Conservation (phyloP, 2,329 filamentous ascomycete species). For the Westerdykella sp. region DNA sequence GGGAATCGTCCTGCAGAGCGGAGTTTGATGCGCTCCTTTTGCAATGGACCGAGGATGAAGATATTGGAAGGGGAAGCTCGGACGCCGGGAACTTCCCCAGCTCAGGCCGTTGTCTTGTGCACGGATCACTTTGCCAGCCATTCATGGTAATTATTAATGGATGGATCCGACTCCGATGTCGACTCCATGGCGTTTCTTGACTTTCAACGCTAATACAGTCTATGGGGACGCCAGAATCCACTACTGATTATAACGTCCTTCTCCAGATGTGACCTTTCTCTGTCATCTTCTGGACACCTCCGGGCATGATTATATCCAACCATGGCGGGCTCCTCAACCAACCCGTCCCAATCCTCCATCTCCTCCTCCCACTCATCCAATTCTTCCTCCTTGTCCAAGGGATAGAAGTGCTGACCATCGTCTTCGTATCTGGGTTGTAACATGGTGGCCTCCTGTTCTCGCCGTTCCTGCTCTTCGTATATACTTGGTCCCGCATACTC, state of each 20-base stretch:
- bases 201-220: conserved; percentile 36
- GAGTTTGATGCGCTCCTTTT: conserved; percentile 7
- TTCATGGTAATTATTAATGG: too few species aligned
- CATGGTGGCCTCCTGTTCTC: conserved; percentile 2
- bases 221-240: conserved; percentile 43
- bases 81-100: not conserved
- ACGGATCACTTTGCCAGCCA: conserved; percentile 5
- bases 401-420: conserved; percentile 1
- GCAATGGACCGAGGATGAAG: conserved; percentile 27
- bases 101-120: too few species aligned
- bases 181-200: not conserved
- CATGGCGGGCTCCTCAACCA: too few species aligned
- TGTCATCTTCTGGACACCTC: too few species aligned
- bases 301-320: too few species aligned
- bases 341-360: not conserved
- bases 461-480: conserved; percentile 14
- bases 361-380: not conserved
- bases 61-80: not conserved
- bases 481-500: conserved; percentile 16
- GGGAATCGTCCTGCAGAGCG: conserved; percentile 5
- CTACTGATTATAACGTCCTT: conserved; percentile 14
- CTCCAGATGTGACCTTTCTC: too few species aligned
- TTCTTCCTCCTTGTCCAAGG: conserved; percentile 2
- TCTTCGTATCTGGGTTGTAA: conserved; percentile 3
- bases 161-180: too few species aligned